Conservation (phyloP, 179 eudicot genomes). For the Drosera spatulata region DNA sequence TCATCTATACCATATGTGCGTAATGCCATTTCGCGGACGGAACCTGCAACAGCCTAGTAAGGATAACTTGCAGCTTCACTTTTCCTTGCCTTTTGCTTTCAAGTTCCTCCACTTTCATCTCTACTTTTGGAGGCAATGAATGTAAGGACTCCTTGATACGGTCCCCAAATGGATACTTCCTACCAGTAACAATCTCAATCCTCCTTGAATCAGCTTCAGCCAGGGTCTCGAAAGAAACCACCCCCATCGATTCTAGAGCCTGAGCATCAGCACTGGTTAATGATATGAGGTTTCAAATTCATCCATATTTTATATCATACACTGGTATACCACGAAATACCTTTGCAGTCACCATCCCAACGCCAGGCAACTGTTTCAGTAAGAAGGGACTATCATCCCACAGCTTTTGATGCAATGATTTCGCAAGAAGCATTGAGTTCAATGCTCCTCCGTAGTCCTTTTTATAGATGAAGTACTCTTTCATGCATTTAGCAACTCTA, state of each 20-base stretch:
- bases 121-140: constrained; percentile 80
- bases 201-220: constrained; percentile 93
- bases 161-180: constrained; percentile 94
- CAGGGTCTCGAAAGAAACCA: constrained; percentile 69
- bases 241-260: constrained; percentile 94
- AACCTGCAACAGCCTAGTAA: constrained; percentile 56
- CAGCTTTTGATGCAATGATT: constrained; percentile 82
- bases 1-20: constrained; percentile 73
- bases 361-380: constrained; percentile 95
- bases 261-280: constrained; percentile 12
- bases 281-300: no score
- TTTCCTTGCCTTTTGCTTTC: constrained; percentile 55
- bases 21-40: constrained; percentile 57
- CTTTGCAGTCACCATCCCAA: constrained; percentile 99
- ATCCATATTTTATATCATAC: no score
- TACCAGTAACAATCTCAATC: constrained; percentile 80
- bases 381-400: constrained; percentile 96
- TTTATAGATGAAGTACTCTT: constrained; percentile 63
- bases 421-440: constrained; percentile 60
- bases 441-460: constrained; percentile 81
- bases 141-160: constrained; percentile 82
- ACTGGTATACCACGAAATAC: constrained; percentile 15
- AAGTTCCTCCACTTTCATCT: constrained; percentile 54
- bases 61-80: constrained; percentile 49
- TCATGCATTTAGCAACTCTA: constrained; percentile 97